Conservation (phyloP, 2,329 filamentous ascomycete genomes). For the Elsinoe batatas region DNA sequence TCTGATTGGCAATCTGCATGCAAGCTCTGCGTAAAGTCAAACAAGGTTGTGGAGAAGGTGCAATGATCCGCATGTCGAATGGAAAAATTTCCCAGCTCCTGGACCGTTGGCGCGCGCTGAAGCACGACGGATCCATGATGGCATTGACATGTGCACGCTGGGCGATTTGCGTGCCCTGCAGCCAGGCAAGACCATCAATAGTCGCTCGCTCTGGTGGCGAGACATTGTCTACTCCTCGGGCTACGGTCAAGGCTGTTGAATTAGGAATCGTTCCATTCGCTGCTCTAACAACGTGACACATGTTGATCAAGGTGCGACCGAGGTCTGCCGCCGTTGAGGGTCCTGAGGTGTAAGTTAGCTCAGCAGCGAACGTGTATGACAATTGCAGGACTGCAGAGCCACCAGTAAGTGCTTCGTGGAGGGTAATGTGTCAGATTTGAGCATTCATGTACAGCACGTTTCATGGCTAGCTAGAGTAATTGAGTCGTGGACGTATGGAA, state of each 20-base stretch:
- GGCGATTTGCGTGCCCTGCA: background rate
- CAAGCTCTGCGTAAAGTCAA: slow-evolving; percentile 4
- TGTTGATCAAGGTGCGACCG: background rate
- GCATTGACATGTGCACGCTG: slow-evolving; percentile 5
- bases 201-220: background rate
- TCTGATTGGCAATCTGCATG: background rate
- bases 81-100: slow-evolving; percentile 6
- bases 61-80: slow-evolving; percentile 7
- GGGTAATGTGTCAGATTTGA: background rate
- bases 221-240: background rate
- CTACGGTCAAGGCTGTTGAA: background rate
- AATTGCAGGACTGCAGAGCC: background rate
- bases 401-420: background rate
- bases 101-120: background rate
- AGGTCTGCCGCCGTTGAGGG: background rate
- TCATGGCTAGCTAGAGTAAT: background rate
- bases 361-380: background rate
- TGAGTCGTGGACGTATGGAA: background rate
- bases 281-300: background rate
- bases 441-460: background rate
- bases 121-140: slow-evolving; percentile 1
- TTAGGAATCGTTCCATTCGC: slow-evolving; percentile 7
- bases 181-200: background rate
- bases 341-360: background rate
- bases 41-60: slow-evolving; percentile 9